These are phyloP conservation scores for Anisodus tanguticus DNA, from an alignment of 257 asterid genomes.

Conservation along the genomic window DNA sequence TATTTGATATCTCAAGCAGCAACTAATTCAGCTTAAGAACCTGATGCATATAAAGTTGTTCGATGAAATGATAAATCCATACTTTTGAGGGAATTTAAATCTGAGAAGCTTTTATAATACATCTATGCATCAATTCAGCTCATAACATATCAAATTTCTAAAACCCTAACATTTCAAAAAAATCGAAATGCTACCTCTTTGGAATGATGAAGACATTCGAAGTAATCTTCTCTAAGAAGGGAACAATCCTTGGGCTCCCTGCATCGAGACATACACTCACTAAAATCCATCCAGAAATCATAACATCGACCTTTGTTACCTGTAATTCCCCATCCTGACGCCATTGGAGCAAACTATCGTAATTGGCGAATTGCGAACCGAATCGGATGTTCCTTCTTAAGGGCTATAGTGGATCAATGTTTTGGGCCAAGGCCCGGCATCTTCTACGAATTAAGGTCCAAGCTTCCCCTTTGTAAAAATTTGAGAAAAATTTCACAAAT, in stretches of 20 bases:
- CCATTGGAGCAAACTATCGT: conserved; percentile 50
- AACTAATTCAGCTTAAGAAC: neutral
- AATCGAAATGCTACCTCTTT: conserved; percentile 63
- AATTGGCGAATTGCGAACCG: neutral
- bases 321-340: conserved; percentile 97
- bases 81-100: neutral
- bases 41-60: neutral
- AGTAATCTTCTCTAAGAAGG: conserved; percentile 93
- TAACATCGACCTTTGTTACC: conserved; percentile 97
- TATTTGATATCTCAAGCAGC: neutral
- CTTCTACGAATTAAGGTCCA: neutral
- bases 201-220: conserved; percentile 97
- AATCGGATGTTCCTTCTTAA: neutral
- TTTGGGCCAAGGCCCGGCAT: conserved; percentile 11
- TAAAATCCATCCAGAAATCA: conserved; percentile 97
- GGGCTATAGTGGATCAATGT: neutral
- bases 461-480: neutral
- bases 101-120: neutral
- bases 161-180: neutral
- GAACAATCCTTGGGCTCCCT: conserved; percentile 88
- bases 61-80: neutral
- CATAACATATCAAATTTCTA: neutral
- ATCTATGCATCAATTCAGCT: neutral
- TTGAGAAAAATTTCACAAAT: too few relatives aligned
- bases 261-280: conserved; percentile 95